Percentiles rank a stretch among this genome's conserved stretches.
These are phyloP conservation scores for Tremella fuciformis DNA, from an alignment of 768 basidiomycete genomes.

Conservation along the genomic window DNA sequence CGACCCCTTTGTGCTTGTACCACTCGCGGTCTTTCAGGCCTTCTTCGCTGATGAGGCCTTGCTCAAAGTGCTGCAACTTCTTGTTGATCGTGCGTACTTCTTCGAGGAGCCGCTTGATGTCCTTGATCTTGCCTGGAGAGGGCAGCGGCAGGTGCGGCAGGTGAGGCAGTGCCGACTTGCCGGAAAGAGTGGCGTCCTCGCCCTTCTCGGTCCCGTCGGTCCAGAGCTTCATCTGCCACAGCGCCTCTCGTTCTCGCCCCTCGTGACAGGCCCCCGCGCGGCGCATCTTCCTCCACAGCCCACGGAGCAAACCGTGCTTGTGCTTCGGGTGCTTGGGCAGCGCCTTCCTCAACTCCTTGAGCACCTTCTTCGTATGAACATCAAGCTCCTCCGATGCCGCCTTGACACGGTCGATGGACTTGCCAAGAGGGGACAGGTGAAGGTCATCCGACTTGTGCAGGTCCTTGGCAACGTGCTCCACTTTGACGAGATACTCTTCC, in stretches of 20 bases:
- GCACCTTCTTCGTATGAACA: slow-evolving; percentile 24
- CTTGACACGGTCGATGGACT: slow-evolving; percentile 47
- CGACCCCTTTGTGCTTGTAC: slow-evolving; percentile 51
- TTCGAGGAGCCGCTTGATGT: slow-evolving; percentile 44
- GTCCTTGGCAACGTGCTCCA: slow-evolving; percentile 56
- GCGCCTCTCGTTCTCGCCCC: not conserved
- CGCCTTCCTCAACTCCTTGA: slow-evolving; percentile 38
- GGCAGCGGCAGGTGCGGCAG: slow-evolving; percentile 11
- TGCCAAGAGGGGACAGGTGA: slow-evolving; percentile 43
- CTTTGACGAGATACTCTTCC: slow-evolving; percentile 58
- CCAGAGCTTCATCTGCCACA: not conserved
- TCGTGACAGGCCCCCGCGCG: not conserved
- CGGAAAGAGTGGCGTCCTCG: not conserved
- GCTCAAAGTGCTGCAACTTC: slow-evolving; percentile 47
- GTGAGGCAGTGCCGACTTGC: not conserved
- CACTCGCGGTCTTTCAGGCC: slow-evolving; percentile 51
- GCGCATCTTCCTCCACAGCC: not conserved
- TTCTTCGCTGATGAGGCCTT: slow-evolving; percentile 48
- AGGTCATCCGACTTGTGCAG: slow-evolving; percentile 28
- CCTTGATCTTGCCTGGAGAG: slow-evolving; percentile 30
- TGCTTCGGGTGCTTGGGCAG: slow-evolving; percentile 29
- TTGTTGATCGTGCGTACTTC: slow-evolving; percentile 48
- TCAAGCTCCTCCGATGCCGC: slow-evolving; percentile 50
- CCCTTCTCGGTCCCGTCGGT: not conserved
- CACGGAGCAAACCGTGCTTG: not conserved